Base-by-base conservation (phyloP, 2,329 filamentous ascomycete species). In the Colletotrichum nymphaeae region DNA sequence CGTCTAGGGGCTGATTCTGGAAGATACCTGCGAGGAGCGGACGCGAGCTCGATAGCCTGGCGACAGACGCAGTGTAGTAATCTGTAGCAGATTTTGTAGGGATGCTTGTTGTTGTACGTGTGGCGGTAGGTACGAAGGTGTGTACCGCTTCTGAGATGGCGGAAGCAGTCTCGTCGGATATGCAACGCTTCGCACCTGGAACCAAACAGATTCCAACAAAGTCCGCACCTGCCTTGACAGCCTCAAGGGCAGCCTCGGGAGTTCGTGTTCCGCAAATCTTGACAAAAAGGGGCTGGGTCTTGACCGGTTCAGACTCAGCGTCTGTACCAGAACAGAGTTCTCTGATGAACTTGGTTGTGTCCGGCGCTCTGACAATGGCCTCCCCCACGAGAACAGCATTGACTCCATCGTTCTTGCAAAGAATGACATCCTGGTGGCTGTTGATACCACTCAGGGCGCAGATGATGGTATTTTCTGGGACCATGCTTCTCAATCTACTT, bases 201-300 rank as follows among this genome's bases (percentile, higher is more conserved):
- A 97, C 97, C 14, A 98, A 86, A 70, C 98, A 98, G 78, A 99
- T 97, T 74, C 97, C 97, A 64, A 99, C 91, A 76, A 98, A 87
- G 82, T 99, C 95, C 37, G 97, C 97, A 30, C 95, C 95, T 52
- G 95, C 93, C 79, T 95, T 91, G 59, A 97, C 91, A 19, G 97
- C 97, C 74, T 91, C 90, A 68, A 90, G 87, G 6, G 97, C 97
- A 19, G 93, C 95, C 79, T 97, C 94, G 11, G 92, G 88, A 72
- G 91, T 95, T 71, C 96, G 90, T 9, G 95, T 98, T 6, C 97
- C 97, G 81, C 97, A 99, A 28, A 99, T 97, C 85, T 99, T 99
- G 76, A 98, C 95, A 35, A 97, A 87, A 1, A 94, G 86, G 24
- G 87, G 82, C 19, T 84, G 83, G 32, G 82, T 75, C 30, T 77